phyloP scores from a whole-genome alignment of 306 rosid genomes.

The Rosa chinensis region DNA sequence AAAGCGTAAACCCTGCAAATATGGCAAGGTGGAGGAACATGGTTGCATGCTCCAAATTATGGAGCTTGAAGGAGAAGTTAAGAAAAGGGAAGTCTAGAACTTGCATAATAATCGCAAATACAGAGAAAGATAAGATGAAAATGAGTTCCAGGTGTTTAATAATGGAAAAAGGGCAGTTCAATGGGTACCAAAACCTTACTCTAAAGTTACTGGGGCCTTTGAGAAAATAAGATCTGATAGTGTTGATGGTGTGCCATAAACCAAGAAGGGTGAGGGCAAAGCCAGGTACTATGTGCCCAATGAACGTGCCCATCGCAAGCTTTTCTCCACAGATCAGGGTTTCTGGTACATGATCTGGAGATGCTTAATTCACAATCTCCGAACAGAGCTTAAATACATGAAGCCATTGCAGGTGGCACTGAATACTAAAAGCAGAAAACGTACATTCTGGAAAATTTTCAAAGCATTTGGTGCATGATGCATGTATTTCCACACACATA shows the following conservation, averaged over 20 bases:
- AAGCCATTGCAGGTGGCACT: conserved; percentile 34
- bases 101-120: conserved; percentile 59
- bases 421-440: conserved; percentile 3
- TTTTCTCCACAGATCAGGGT: conserved; percentile 25
- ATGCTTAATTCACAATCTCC: conserved; percentile 24
- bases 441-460: conserved; percentile 37
- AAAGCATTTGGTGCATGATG: conserved; percentile 64
- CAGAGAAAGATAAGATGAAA: conserved; percentile 59
- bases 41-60: conserved; percentile 85
- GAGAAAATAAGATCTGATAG: conserved; percentile 63
- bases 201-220: conserved; percentile 63
- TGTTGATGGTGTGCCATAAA: conserved; percentile 78
- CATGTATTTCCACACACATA: conserved; percentile 71
- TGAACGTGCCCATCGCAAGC: conserved; percentile 61
- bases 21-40: conserved; percentile 85
- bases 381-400: conserved; percentile 33
- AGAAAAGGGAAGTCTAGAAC: conserved; percentile 63
- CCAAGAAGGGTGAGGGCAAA: conserved; percentile 66
- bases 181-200: conserved; percentile 68
- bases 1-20: conserved; percentile 73
- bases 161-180: conserved; percentile 34
- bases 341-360: conserved; percentile 13
- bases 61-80: conserved; percentile 55
- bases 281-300: conserved; percentile 71
- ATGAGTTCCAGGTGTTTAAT: conserved; percentile 80